phyloP scores from a whole-genome alignment of 2,329 filamentous ascomycete species.

The Teratosphaeria gauchensis region DNA sequence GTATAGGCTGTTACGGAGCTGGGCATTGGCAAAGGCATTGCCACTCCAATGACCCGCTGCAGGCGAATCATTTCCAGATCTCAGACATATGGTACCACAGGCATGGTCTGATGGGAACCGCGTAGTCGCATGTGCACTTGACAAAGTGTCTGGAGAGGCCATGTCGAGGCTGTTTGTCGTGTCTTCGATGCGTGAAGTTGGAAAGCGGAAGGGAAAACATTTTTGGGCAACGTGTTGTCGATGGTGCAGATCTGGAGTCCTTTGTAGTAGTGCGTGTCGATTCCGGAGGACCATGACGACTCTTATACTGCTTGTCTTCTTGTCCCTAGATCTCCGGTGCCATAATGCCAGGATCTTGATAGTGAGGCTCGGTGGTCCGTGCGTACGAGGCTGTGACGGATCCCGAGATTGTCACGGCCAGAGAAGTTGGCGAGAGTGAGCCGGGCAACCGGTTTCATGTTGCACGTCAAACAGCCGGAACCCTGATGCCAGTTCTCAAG shows the following conservation, averaged over 20 bases:
- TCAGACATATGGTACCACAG: conserved; percentile 13
- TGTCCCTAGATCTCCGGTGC: not conserved
- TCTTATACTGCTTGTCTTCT: not conserved
- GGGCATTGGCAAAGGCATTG: too few species aligned
- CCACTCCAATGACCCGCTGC: too few species aligned
- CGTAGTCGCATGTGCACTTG: conserved; percentile 9
- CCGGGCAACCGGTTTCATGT: not conserved
- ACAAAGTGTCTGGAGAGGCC: conserved; percentile 5
- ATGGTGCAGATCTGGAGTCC: not conserved
- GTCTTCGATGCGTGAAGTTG: not conserved
- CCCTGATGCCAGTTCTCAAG: not conserved
- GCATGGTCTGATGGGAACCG: conserved; percentile 10
- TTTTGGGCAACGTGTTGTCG: not conserved
- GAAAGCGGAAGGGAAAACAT: not conserved
- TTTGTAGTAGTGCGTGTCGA: too few species aligned
- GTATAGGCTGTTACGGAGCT: too few species aligned
- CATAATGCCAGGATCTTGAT: not conserved
- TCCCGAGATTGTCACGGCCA: not conserved
- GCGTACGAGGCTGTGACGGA: not conserved
- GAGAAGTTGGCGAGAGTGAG: not conserved
- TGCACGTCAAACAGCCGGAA: not conserved
- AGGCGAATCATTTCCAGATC: not conserved
- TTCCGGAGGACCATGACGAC: too few species aligned
- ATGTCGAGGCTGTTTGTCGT: not conserved
- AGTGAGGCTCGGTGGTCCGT: not conserved